Conservation (phyloP, 192 early-diverging fungal species). For the Coemansia sp. region DNA sequence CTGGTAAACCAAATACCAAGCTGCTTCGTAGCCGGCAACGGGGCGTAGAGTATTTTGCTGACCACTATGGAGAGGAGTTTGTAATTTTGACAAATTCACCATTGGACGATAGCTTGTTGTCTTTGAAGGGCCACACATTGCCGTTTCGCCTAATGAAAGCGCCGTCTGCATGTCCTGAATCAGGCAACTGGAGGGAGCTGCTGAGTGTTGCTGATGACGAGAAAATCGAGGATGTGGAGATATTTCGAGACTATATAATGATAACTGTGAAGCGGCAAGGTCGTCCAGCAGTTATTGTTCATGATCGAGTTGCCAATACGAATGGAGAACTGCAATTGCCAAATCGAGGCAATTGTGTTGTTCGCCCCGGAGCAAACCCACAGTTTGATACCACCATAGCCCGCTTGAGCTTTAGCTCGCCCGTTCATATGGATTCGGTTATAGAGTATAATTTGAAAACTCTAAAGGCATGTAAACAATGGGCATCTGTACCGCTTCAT, state of each 20-base stretch:
- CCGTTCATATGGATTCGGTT: constrained; percentile 63
- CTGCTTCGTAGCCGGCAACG: constrained; percentile 58
- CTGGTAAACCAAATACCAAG: constrained; percentile 9
- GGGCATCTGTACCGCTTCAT: constrained; percentile 34
- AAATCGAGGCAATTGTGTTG: constrained; percentile 49
- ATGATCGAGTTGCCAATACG: constrained; percentile 11
- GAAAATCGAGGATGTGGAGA: constrained; percentile 73
- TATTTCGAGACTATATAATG: constrained; percentile 56
- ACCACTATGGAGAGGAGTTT: constrained; percentile 63
- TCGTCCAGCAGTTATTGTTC: constrained; percentile 34
- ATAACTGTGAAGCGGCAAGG: constrained; percentile 42
- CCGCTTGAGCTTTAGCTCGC: constrained; percentile 56
- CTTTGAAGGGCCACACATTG: constrained; percentile 27
- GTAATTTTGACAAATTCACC: constrained; percentile 50
- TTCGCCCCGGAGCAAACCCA: constrained; percentile 60
- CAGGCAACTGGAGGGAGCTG: constrained; percentile 59
- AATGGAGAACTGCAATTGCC: constrained; percentile 33
- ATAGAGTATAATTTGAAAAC: constrained; percentile 66
- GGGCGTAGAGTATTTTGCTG: constrained; percentile 72
- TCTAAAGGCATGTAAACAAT: constrained; percentile 17
- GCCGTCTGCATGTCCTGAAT: constrained; percentile 30
- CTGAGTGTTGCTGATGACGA: constrained; percentile 59
- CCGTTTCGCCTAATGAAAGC: constrained; percentile 66
- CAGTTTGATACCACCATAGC: constrained; percentile 52
- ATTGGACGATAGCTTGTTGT: constrained; percentile 1